Conservation (phyloP, 345 rosid genomes). For the Brassica carinata region DNA sequence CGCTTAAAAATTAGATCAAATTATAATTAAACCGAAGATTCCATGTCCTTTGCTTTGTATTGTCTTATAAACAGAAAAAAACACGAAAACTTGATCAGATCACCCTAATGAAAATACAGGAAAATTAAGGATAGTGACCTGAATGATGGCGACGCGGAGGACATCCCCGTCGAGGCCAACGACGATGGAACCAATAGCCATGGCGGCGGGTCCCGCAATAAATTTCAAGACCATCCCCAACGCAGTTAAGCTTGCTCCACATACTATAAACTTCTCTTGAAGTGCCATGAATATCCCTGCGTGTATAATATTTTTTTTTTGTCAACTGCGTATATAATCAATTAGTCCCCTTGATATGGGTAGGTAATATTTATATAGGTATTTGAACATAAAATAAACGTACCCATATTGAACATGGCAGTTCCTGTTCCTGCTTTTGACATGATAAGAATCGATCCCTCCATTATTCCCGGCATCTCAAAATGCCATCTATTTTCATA, state of each 20-base stretch:
- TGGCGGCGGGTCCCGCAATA: slow-evolving; percentile 73
- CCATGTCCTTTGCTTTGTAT: neutral
- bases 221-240: slow-evolving; percentile 67
- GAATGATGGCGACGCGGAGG: slow-evolving; percentile 70
- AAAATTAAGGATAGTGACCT: slow-evolving; percentile 44
- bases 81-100: neutral
- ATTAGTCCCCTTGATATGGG: neutral
- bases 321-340: neutral
- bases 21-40: neutral
- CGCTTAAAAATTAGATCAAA: neutral
- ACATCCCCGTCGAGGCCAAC: slow-evolving; percentile 71
- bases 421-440: slow-evolving; percentile 95
- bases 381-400: slow-evolving; percentile 1
- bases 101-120: neutral
- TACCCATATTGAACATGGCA: slow-evolving; percentile 96
- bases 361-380: neutral
- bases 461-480: slow-evolving; percentile 77
- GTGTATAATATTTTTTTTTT: neutral
- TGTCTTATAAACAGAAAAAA: neutral
- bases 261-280: slow-evolving; percentile 72
- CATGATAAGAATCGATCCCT: slow-evolving; percentile 72
- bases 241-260: slow-evolving; percentile 57
- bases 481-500: slow-evolving; percentile 64
- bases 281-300: slow-evolving; percentile 89
- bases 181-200: slow-evolving; percentile 69